Base-by-base conservation (phyloP, 2,329 filamentous ascomycete genomes). In the Penicillium occitanis region DNA sequence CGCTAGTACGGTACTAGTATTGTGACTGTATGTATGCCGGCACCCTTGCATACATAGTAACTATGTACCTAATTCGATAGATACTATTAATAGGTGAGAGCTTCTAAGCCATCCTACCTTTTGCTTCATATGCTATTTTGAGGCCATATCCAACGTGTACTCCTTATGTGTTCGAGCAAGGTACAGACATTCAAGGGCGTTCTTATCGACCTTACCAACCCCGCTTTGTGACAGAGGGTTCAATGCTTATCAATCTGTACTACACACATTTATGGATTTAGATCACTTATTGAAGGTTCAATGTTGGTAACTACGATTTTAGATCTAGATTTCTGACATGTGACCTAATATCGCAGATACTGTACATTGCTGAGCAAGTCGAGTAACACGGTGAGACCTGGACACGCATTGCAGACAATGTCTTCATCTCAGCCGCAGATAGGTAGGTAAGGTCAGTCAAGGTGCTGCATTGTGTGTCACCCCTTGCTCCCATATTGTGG, bases 1-100 rank as follows among this genome's bases (percentile, higher is more conserved):
- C 25, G 48, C 48, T 51, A 51, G 53, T 57, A 35, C 53, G 30
- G 53, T 14, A 22, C 53, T 57, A 57, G 53, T 40, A 57, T 8
- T 37, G 53, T 37, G 33, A 57, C 33, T 57, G 33, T 37, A 57
- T 57, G 33, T 37, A 57, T 37, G 28, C 35, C 1, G 25, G n/a
- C 53, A 57, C 53, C 53, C 53, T 57, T 57, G 53, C 53, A 57
- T 57, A 35, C 8, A 35, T 2, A 35, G 33, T 35, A 35, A 35
- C 33, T 35, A 11, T 3, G 8, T 35, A 35, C 33, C 33, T 35
- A 35, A 3, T 11, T 35, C 19, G 19, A 19, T 19, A 19, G 33
- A 35, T 35, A n/a, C 51, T 40, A 40, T 57, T 40, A 37, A 57
- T 37, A 57, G 53, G 33, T 8, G 10, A 22, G 28, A 14, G 2